Conservation (phyloP, 108 stramenopile species). For the Licmophora abbreviata region DNA sequence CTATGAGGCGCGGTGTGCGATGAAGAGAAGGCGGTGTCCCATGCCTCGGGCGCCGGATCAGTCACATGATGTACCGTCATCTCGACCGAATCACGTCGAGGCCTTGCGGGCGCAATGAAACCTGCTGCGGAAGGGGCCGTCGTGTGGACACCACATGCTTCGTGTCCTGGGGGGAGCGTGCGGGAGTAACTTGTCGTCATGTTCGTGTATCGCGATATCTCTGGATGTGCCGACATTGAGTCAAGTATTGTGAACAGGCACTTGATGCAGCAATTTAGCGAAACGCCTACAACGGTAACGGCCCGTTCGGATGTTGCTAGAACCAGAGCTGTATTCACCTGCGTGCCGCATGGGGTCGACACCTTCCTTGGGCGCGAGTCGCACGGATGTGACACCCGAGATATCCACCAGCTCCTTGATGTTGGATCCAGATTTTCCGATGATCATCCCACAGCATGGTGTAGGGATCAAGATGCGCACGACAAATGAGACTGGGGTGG, state of each 20-base stretch:
- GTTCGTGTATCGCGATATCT: constrained; percentile 65
- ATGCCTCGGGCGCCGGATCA: no score
- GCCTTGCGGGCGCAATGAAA: not conserved
- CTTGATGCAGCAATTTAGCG: constrained; percentile 29
- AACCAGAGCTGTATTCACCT: constrained; percentile 6
- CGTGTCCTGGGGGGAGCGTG: constrained; percentile 7
- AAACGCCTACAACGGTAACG: constrained; percentile 62
- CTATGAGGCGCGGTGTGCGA: no score
- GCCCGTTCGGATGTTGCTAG: constrained; percentile 51
- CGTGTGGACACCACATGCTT: not conserved
- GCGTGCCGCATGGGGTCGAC: constrained; percentile 6
- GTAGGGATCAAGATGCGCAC: constrained; percentile 69
- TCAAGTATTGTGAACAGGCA: constrained; percentile 50
- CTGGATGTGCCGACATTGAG: constrained; percentile 57
- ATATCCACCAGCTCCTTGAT: constrained; percentile 68
- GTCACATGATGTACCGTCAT: no score
- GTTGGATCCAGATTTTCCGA: constrained; percentile 68
- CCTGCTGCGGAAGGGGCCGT: not conserved
- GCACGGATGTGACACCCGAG: constrained; percentile 54
- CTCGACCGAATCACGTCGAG: not conserved
- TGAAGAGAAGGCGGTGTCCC: no score
- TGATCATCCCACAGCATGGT: constrained; percentile 76
- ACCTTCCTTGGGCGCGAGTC: constrained; percentile 57
- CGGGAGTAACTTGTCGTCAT: constrained; percentile 76
- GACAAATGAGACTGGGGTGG: constrained; percentile 23